phyloP scores from a whole-genome alignment of 108 stramenopile species.

The Nannochloropsis oceanica region DNA sequence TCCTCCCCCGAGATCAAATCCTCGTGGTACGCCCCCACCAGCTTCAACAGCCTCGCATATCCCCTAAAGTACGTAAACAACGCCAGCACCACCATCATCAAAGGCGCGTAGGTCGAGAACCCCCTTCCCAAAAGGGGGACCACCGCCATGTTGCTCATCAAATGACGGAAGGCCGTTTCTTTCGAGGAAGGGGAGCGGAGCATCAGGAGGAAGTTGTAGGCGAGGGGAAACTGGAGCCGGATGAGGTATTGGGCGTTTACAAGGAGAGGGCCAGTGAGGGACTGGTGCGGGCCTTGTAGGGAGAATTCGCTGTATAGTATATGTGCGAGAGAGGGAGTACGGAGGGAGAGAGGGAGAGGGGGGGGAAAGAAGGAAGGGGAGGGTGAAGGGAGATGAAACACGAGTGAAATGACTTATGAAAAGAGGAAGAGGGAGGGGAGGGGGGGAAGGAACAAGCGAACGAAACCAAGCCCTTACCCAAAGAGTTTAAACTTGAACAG shows the following conservation, averaged over 20 bases:
- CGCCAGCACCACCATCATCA: slow-evolving; percentile 12
- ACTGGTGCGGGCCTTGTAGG: slow-evolving; percentile 28
- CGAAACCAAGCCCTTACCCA: neutral
- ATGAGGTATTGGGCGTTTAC: slow-evolving; percentile 66
- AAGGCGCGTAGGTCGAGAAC: slow-evolving; percentile 15
- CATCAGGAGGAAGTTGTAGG: slow-evolving; percentile 23
- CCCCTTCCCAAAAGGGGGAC: slow-evolving; percentile 17
- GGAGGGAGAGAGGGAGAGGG: neutral
- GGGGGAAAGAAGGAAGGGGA: neutral
- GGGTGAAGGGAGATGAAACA: neutral
- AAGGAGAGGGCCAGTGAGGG: slow-evolving; percentile 39
- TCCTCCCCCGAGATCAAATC: slow-evolving; percentile 9
- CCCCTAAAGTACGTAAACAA: slow-evolving; percentile 14
- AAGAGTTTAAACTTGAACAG: slow-evolving; percentile 3
- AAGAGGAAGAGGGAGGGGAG: neutral
- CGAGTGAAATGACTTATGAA: neutral
- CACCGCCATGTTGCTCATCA: slow-evolving; percentile 21
- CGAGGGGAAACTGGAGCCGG: slow-evolving; percentile 23
- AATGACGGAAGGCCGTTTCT: slow-evolving; percentile 7
- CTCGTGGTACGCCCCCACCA: slow-evolving; percentile 13
- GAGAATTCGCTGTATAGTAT: neutral
- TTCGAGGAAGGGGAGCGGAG: slow-evolving; percentile 1
- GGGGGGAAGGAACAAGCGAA: too few relatives aligned
- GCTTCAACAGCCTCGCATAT: slow-evolving; percentile 10
- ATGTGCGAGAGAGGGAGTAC: neutral